phyloP scores from a whole-genome alignment of 2,329 filamentous ascomycete genomes.

The Pseudocercospora fijiensis region DNA sequence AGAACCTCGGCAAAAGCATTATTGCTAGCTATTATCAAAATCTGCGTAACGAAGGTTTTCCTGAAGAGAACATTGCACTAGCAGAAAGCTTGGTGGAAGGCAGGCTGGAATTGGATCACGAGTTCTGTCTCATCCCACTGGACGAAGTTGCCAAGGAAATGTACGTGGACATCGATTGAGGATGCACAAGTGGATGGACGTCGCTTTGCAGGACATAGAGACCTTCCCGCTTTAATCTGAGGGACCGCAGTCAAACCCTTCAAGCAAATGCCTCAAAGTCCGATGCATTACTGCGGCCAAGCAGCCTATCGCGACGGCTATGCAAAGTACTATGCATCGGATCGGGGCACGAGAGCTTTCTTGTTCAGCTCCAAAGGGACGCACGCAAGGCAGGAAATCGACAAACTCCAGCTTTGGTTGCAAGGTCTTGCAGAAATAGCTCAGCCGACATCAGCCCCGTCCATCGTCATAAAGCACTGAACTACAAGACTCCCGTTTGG shows the following conservation, averaged over 20 bases:
- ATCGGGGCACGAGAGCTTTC: background rate
- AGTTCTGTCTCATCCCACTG: slow-evolving; percentile 24
- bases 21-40: slow-evolving; percentile 28
- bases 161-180: slow-evolving; percentile 21
- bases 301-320: background rate
- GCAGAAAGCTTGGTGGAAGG: slow-evolving; percentile 25
- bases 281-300: background rate
- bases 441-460: no score
- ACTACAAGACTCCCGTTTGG: background rate
- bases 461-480: background rate
- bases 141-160: slow-evolving; percentile 23
- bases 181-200: background rate
- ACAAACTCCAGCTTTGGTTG: background rate
- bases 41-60: slow-evolving; percentile 27
- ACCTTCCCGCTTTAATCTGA: background rate
- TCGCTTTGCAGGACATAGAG: background rate
- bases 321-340: background rate
- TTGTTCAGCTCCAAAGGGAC: background rate
- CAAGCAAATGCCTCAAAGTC: background rate
- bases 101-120: slow-evolving; percentile 13
- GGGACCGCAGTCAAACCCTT: background rate
- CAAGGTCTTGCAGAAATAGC: no score
- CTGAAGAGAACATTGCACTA: slow-evolving; percentile 24
- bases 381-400: background rate
- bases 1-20: slow-evolving; percentile 13